phyloP scores from a whole-genome alignment of 768 basidiomycete species.

The Tylopilus sp. region DNA sequence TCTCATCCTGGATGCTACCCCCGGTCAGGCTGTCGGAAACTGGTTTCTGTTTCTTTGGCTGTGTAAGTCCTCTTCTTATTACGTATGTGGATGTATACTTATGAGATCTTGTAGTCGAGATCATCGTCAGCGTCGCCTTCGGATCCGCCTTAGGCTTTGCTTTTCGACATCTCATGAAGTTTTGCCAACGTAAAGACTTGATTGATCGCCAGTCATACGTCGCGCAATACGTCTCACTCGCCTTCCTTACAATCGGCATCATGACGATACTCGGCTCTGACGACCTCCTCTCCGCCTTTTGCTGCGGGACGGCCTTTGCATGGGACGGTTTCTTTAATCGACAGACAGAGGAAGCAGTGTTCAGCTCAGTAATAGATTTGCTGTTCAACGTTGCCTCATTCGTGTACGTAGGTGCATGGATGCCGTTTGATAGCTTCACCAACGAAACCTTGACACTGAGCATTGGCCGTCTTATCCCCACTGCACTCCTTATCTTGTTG shows the following conservation, averaged over 20 bases:
- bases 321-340: conserved; percentile 95
- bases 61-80: conserved; percentile 48
- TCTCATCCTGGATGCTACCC: conserved; percentile 64
- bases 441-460: conserved; percentile 63
- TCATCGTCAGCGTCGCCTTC: conserved; percentile 69
- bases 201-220: conserved; percentile 95
- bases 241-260: conserved; percentile 80
- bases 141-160: conserved; percentile 71
- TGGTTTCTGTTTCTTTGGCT: conserved; percentile 90
- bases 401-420: conserved; percentile 96
- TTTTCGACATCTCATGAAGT: conserved; percentile 91
- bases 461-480: conserved; percentile 81
- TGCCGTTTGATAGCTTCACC: conserved; percentile 84
- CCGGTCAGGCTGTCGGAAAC: conserved; percentile 66
- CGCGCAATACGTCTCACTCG: conserved; percentile 85
- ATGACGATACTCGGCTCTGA: conserved; percentile 86
- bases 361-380: conserved; percentile 93
- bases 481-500: conserved; percentile 78
- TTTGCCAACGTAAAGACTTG: conserved; percentile 79
- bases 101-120: conserved; percentile 54
- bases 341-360: conserved; percentile 92
- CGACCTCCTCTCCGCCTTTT: conserved; percentile 92
- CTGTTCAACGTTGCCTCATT: conserved; percentile 95
- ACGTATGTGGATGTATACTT: conserved; percentile 1
- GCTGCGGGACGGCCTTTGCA: conserved; percentile 93